Evolutionary conservation across 129 eudicot species (phyloP), one percentile per base, ranked within the genome.

Genomic region (Dittrichia graveolens): DNA sequence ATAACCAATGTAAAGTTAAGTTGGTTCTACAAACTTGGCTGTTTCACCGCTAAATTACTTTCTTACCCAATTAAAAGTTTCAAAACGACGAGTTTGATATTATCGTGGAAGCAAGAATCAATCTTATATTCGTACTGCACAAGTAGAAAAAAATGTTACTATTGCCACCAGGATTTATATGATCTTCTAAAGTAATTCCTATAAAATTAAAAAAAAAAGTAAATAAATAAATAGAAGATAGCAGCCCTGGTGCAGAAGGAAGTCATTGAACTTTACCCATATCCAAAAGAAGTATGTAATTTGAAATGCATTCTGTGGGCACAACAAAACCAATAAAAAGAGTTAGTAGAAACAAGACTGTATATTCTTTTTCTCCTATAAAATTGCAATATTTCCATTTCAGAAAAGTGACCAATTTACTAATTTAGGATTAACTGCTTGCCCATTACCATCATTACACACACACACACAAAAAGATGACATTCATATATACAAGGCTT

Each of bases 281-380:
- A 88, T 90, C 99, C 99, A 90, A 71, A 90, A 69, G 74, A 88
- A 83, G 70, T 90, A 90, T 11, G 99, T 88, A 40, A 94, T 62
- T 69, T 94, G 99, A 82, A 94, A 94, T 35, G 99, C 99, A 71
- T 90, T 94, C 99, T 94, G 97, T 87, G 78, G 38, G 43, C 52
- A 70, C 65, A 41, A 77, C 3, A 59, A 45, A 72, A 41, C 3
- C 46, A 76, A 52, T 45, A 69, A 53, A 24, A 70, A 60, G n/a
- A 44, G 48, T 64, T 39, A 74, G 47, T 19, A 47, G 8, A 37
- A 37, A 47, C 13, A 5, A 47, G 61, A 46, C 6, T 11, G 55
- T 3, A 46, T 34, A n/a, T n/a, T n/a, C n/a, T n/a, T n/a, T n/a
- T n/a, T n/a, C n/a, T n/a, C n/a, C n/a, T n/a, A n/a, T n/a, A n/a